Conservation (phyloP, 257 asterid genomes). For the Lycium ferocissimum region DNA sequence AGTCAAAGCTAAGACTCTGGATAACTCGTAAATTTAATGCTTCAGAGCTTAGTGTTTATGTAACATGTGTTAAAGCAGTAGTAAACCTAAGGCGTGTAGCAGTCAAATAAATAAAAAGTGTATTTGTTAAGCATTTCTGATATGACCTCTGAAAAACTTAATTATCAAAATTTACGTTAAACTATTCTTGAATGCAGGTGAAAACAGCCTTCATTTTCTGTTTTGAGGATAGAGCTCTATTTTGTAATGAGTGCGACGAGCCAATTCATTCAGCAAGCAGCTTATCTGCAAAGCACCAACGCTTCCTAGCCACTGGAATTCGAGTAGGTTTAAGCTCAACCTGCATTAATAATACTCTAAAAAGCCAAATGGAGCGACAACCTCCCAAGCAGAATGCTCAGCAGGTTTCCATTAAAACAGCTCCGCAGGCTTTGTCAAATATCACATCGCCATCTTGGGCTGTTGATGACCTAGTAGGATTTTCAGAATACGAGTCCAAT, state of each 20-base stretch:
- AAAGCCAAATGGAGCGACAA: conserved; percentile 37
- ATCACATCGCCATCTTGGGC: conserved; percentile 71
- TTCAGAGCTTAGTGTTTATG: too few relatives aligned
- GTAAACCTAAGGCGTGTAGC: too few relatives aligned
- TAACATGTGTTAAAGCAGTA: too few relatives aligned
- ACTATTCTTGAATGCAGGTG: conserved; percentile 50
- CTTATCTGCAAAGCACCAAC: conserved; percentile 82
- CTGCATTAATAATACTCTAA: conserved; percentile 46
- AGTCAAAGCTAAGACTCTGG: too few relatives aligned
- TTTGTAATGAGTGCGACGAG: conserved; percentile 86
- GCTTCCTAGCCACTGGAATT: conserved; percentile 87
- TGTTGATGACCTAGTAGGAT: conserved; percentile 72
- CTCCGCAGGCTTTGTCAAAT: conserved; percentile 46
- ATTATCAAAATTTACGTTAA: too few relatives aligned
- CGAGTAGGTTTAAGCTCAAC: conserved; percentile 68
- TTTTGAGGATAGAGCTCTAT: conserved; percentile 92
- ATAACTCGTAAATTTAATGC: too few relatives aligned
- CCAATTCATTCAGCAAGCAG: conserved; percentile 77
- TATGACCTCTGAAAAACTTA: too few relatives aligned
- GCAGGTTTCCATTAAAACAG: conserved; percentile 28
- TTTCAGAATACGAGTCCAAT: conserved; percentile 66
- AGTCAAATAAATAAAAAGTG: too few relatives aligned
- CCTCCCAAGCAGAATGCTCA: too few relatives aligned
- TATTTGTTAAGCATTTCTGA: too few relatives aligned
- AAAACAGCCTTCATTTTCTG: conserved; percentile 93